Base-by-base conservation (phyloP, 139 green algal species). In the Gonium pectorale region DNA sequence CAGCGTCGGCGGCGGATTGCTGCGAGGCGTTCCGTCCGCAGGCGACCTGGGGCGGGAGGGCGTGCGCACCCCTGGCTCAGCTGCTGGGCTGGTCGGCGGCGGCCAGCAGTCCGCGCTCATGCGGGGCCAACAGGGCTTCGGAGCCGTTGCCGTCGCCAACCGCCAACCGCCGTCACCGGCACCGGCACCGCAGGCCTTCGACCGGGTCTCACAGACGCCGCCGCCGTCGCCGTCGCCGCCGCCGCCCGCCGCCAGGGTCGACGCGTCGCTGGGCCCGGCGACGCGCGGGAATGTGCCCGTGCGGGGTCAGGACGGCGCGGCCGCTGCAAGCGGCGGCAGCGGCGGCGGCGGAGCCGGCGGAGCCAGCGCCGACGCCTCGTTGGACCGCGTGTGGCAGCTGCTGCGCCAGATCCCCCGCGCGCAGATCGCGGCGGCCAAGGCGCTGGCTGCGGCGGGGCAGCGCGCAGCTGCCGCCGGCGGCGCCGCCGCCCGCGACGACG, bases 371-470 rank as follows among this genome's bases (percentile, higher is more conserved):
- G 49, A 17, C 49, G 49, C 13, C 13, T 64, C 72, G 3, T 37
- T 80, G 72, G 52, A 35, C 7, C 72, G 52, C 9, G 35, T 40
- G 35, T 80, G 72, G 72, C 5, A 5, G 6, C 33, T 80, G 51
- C 72, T 80, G 51, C 51, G 26, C 21, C 24, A 51, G 21, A 52
- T 80, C 35, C 72, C 72, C 7, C 33, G 72, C 33, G 72, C 35
- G 72, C 72, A 80, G 72, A 27, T 66, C 49, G 46, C 31, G n/a
- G 71, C 71, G 71, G 26, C 72, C 27, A 35, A 40, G 72, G 72
- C 72, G 15, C 51, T 80, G 72, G 51, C 24, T 2, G 51, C 70
- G 46, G 46, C n/a, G 49, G 70, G 15, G 17, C 41, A 41, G 21
- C 5, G 40, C n/a, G n/a, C n/a, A n/a, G n/a, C n/a, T 15, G 43